Evolutionary conservation across 805 yeast species (phyloP).

Genomic region (Brettanomyces custersianus): DNA sequence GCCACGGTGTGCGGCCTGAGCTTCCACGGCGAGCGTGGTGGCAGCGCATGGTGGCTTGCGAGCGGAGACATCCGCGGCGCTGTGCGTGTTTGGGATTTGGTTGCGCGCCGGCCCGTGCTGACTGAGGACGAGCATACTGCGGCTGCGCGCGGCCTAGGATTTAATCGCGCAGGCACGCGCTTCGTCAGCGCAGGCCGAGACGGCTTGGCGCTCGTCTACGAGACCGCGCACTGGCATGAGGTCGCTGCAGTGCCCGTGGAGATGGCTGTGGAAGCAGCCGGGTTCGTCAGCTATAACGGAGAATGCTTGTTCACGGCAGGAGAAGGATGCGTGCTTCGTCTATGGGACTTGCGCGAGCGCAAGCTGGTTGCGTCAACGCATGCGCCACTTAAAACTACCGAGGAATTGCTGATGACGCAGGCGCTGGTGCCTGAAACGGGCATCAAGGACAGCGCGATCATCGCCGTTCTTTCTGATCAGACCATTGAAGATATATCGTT

Average conservation of each 20-base stretch:
- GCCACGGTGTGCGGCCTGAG: slow-evolving; percentile 68
- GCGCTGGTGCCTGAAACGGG: slow-evolving; percentile 27
- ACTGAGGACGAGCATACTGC: slow-evolving; percentile 65
- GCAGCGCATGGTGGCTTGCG: slow-evolving; percentile 68
- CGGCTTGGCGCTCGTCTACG: slow-evolving; percentile 57
- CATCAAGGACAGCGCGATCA: slow-evolving; percentile 26
- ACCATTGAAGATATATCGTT: slow-evolving; percentile 38
- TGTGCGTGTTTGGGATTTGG: slow-evolving; percentile 55
- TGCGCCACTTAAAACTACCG: slow-evolving; percentile 48
- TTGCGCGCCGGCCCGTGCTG: slow-evolving; percentile 58
- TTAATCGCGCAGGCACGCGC: slow-evolving; percentile 40
- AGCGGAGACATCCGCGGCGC: slow-evolving; percentile 58
- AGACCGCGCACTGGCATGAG: slow-evolving; percentile 42
- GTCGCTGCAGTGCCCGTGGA: slow-evolving; percentile 61
- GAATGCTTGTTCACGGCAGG: slow-evolving; percentile 67
- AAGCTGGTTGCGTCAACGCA: slow-evolving; percentile 34
- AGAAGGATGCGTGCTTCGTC: slow-evolving; percentile 54
- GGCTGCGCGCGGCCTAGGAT: slow-evolving; percentile 80
- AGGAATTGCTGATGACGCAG: slow-evolving; percentile 66
- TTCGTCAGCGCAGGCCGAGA: slow-evolving; percentile 88
- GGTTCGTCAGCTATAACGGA: slow-evolving; percentile 31
- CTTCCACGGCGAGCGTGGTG: slow-evolving; percentile 66
- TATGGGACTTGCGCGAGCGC: slow-evolving; percentile 52
- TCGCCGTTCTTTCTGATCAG: slow-evolving; percentile 74
- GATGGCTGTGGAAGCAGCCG: slow-evolving; percentile 66